Conservation (phyloP, 345 rosid species). For the Eucalyptus cladocalyx region DNA sequence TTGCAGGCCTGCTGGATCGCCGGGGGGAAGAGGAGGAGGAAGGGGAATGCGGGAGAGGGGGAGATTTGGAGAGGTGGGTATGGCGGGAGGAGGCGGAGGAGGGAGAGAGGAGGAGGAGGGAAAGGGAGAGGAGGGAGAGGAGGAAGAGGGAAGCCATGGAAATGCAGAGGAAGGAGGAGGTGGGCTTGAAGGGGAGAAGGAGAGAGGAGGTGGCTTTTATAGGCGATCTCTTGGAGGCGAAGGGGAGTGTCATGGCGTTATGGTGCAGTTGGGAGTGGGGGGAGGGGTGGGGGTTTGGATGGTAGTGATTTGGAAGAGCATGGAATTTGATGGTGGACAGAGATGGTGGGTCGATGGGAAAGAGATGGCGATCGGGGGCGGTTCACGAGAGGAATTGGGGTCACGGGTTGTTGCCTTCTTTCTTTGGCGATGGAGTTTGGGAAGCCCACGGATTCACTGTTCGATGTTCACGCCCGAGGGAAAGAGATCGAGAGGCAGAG, state of each 20-base stretch:
- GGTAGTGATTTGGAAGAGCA: background rate
- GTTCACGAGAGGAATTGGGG: background rate
- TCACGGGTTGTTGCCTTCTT: background rate
- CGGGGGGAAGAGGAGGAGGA: background rate
- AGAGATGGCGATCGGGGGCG: background rate
- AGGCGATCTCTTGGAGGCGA: background rate
- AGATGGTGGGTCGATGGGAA: background rate
- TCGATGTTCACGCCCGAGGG: background rate
- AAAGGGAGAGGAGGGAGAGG: constrained; percentile 1
- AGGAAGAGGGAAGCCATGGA: constrained; percentile 19
- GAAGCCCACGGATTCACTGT: background rate
- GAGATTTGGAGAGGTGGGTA: background rate
- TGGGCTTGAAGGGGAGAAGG: background rate
- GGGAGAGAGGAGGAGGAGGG: background rate
- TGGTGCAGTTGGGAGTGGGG: background rate
- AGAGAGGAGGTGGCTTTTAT: background rate
- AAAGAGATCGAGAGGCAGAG: background rate
- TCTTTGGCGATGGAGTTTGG: background rate
- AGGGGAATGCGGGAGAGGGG: background rate
- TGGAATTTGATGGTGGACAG: background rate
- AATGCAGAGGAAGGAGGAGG: background rate
- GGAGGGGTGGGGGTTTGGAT: background rate
- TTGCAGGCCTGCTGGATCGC: constrained; percentile 19
- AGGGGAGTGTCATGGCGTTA: background rate
- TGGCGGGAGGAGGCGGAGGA: constrained; percentile 14